Evolutionary conservation across 176 grass and related monocot species (phyloP), one percentile per base, ranked within the genome.

Genomic region (Aegilops tauschii): DNA sequence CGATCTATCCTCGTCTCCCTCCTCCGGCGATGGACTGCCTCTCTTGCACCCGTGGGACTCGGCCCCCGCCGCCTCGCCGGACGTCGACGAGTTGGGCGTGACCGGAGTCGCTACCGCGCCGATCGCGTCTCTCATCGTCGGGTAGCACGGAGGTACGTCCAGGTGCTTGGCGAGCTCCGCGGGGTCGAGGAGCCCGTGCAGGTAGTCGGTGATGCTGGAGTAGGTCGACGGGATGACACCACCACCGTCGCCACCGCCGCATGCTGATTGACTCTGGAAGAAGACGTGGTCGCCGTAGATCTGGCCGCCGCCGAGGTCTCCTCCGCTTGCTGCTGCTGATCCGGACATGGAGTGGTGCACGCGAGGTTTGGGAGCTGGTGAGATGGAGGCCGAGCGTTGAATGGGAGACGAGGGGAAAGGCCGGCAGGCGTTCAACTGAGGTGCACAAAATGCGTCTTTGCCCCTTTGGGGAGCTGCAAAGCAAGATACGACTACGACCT

Each of bases 1-100:
- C 7, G 87, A 59, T 54, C 58, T 68, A 30, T 84, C 52, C 10
- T 61, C 71, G 36, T 85, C 68, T 14, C 61, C 83, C 20, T 89
- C 76, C 71, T 28, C 75, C 37, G 44, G 61, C 35, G 9, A 9
- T 20, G 20, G 25, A n/a, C 28, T 70, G 6, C 72, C 87, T 47
- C 50, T 89, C 80, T 85, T 85, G 77, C 82, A 4, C 71, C 44
- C 25, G 35, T 32, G 71, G 0, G 39, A 9, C 16, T 64, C 64
- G 14, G 65, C 82, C 11, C 54, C 18, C 54, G 54, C 65, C 4
- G 17, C 71, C 20, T 88, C 88, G 14, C 81, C 82, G 23, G 88
- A 90, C 3, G 82, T 86, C 18, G 91, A 84, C 21, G 88, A 93
- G 78, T 82, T 90, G 4, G 88, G 76, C 76, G 40, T 80, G 75